phyloP scores from a whole-genome alignment of 2,329 filamentous ascomycete species.

The Cladosporium oxysporum region DNA sequence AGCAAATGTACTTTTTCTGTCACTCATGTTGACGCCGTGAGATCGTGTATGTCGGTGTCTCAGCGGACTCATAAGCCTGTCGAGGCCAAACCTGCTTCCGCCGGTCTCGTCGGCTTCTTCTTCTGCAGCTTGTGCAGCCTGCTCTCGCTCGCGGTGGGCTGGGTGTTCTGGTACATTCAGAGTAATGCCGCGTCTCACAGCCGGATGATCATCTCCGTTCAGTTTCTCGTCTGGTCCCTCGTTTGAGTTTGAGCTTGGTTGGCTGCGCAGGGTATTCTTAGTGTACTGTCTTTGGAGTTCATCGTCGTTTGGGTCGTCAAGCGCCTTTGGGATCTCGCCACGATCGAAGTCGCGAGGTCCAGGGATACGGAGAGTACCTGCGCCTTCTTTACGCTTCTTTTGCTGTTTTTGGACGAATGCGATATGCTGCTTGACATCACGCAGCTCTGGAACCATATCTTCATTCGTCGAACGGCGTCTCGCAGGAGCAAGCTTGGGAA shows the following conservation, averaged over 20 bases:
- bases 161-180: slow-evolving; percentile 64
- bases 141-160: slow-evolving; percentile 28
- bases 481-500: slow-evolving; percentile 40
- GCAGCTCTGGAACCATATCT: slow-evolving; percentile 56
- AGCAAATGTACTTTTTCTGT: slow-evolving; percentile 34
- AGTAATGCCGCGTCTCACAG: slow-evolving; percentile 59
- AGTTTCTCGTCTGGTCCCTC: slow-evolving; percentile 31
- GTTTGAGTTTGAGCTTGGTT: slow-evolving; percentile 24
- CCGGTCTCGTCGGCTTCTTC: slow-evolving; percentile 16
- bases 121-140: slow-evolving; percentile 26
- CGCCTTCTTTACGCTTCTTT: slow-evolving; percentile 61
- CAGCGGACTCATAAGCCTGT: slow-evolving; percentile 21
- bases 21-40: slow-evolving; percentile 17
- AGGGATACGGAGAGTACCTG: slow-evolving; percentile 80
- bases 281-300: slow-evolving; percentile 32
- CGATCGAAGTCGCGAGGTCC: slow-evolving; percentile 87
- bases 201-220: slow-evolving; percentile 42
- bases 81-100: slow-evolving; percentile 16
- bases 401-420: slow-evolving; percentile 84
- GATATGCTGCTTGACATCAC: slow-evolving; percentile 68
- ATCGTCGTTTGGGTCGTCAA: slow-evolving; percentile 51
- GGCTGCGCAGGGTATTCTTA: slow-evolving; percentile 27
- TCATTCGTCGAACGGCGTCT: slow-evolving; percentile 42
- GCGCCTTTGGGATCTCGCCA: slow-evolving; percentile 68
- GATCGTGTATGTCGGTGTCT: slow-evolving; percentile 22